Evolutionary conservation across 2,329 filamentous ascomycete genomes (phyloP).

Genomic region (Epicoccum nigrum): DNA sequence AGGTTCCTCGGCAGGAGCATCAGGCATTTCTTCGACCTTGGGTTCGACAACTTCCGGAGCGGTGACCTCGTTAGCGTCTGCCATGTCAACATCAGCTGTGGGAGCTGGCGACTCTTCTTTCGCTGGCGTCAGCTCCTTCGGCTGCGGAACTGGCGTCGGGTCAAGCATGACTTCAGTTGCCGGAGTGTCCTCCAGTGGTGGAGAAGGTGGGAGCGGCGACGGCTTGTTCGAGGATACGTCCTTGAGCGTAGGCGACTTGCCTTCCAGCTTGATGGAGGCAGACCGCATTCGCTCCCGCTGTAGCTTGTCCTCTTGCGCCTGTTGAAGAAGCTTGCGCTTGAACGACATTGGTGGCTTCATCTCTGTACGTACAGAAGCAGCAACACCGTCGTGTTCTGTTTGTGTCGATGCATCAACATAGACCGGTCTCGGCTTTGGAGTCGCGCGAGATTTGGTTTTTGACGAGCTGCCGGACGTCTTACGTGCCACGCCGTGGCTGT

Average conservation of each 20-base stretch:
- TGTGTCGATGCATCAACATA: slow-evolving; percentile 45
- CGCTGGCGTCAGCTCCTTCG: slow-evolving; percentile 33
- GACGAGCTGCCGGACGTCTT: slow-evolving; percentile 47
- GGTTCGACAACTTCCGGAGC: slow-evolving; percentile 41
- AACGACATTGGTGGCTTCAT: slow-evolving; percentile 44
- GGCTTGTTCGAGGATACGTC: slow-evolving; percentile 42
- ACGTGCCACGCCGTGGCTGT: slow-evolving; percentile 43
- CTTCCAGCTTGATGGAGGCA: slow-evolving; percentile 44
- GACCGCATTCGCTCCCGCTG: slow-evolving; percentile 46
- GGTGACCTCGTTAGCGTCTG: slow-evolving; percentile 17
- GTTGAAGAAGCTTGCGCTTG: slow-evolving; percentile 46
- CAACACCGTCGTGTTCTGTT: slow-evolving; percentile 32
- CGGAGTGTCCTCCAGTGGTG: slow-evolving; percentile 31
- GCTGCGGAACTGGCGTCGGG: slow-evolving; percentile 20
- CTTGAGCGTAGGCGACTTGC: slow-evolving; percentile 40
- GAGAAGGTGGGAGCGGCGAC: slow-evolving; percentile 36
- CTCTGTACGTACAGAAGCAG: slow-evolving; percentile 14
- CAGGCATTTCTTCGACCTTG: slow-evolving; percentile 39
- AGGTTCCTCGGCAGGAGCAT: slow-evolving; percentile 30
- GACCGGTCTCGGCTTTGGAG: slow-evolving; percentile 39
- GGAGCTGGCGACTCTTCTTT: slow-evolving; percentile 29
- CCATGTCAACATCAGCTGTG: slow-evolving; percentile 26
- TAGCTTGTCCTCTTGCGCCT: slow-evolving; percentile 46
- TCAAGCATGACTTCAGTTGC: slow-evolving; percentile 38
- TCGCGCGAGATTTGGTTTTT: slow-evolving; percentile 46